A percentile compares a stretch with the other conserved stretches of the same genome.
Conservation (phyloP, 164 flowering plant species). For the Berberis vulgaris region DNA sequence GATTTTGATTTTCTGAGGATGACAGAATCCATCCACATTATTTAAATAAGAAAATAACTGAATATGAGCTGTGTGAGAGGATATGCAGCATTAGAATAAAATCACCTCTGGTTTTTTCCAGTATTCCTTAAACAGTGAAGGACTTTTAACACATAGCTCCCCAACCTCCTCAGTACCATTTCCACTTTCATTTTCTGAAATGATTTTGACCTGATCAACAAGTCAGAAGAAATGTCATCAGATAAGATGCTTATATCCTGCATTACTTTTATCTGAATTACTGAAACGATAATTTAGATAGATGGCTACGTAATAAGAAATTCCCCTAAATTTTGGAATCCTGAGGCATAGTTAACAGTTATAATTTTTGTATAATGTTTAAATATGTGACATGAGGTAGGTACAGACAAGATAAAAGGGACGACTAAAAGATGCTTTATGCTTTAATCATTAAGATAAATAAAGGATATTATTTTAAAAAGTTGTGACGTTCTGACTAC, state of each 20-base stretch:
- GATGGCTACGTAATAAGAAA: neutral
- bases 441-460: too few species aligned
- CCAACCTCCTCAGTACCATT: constrained; percentile 48
- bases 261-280: neutral
- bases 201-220: constrained; percentile 53
- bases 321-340: neutral
- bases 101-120: constrained; percentile 91
- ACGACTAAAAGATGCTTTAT: too few species aligned
- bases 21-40: neutral
- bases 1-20: neutral
- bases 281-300: neutral
- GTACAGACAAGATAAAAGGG: too few species aligned
- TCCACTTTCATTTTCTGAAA: constrained; percentile 53
- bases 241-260: neutral
- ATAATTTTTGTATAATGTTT: neutral
- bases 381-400: too few species aligned
- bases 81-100: neutral
- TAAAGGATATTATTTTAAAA: too few species aligned
- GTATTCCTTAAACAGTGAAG: constrained; percentile 86
- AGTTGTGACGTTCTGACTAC: too few species aligned
- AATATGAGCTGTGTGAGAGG: neutral
- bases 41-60: neutral
- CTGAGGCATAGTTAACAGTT: neutral
- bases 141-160: constrained; percentile 87
- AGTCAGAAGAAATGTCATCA: too few species aligned